phyloP scores from a whole-genome alignment of 2,329 filamentous ascomycete species.

The Ramularia collo-cygni region DNA sequence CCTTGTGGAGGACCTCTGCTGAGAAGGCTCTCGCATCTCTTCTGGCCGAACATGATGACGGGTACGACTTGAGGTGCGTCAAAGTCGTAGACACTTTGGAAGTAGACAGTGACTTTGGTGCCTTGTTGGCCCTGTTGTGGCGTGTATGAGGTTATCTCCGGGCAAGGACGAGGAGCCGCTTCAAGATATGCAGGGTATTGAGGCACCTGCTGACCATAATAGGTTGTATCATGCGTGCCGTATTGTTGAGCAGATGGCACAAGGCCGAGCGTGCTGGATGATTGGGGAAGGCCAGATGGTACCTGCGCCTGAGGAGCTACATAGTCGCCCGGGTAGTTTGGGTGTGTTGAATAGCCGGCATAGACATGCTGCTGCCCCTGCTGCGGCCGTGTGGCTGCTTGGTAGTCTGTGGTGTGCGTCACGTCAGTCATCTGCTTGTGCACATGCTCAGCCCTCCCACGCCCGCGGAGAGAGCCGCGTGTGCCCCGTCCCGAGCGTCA shows the following conservation, averaged over 20 bases:
- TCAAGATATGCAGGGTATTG: conserved; percentile 61
- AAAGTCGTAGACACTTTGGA: conserved; percentile 70
- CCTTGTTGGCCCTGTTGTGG: conserved; percentile 63
- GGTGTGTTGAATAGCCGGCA: conserved; percentile 40
- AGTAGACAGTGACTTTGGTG: conserved; percentile 64
- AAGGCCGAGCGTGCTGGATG: conserved; percentile 39
- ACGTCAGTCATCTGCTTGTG: conserved; percentile 39
- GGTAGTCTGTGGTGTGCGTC: conserved; percentile 41
- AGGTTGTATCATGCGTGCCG: conserved; percentile 44
- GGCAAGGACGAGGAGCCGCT: conserved; percentile 51
- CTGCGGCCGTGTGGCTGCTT: conserved; percentile 55
- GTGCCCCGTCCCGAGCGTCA: conserved; percentile 4
- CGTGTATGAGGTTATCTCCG: conserved; percentile 61
- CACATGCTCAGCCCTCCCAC: conserved; percentile 18
- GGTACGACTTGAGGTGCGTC: conserved; percentile 43
- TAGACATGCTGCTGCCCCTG: conserved; percentile 43
- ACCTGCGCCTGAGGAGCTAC: conserved; percentile 43
- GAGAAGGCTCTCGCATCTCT: conserved; percentile 62
- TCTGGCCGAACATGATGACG: conserved; percentile 72
- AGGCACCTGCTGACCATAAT: conserved; percentile 45
- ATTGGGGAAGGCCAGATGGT: conserved; percentile 42
- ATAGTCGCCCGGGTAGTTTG: conserved; percentile 44
- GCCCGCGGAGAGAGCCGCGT: conserved; percentile 10
- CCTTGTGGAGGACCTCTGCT: conserved; percentile 50
- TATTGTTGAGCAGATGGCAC: conserved; percentile 37